Conservation (phyloP, 768 basidiomycete species). For the Agaricus blazei region DNA sequence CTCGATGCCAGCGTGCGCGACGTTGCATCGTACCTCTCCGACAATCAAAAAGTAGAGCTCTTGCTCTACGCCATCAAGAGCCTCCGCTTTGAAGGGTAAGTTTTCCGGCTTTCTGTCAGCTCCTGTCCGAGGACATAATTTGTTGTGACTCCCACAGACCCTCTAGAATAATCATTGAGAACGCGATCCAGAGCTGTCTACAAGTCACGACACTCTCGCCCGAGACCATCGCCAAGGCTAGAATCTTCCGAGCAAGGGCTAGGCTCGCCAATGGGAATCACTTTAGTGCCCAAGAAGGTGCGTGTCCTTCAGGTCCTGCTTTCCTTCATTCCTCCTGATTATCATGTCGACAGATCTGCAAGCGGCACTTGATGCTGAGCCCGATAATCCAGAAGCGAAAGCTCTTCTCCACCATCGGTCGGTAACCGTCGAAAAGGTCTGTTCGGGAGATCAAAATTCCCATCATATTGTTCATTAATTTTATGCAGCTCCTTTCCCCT, state of each 20-base stretch:
- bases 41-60: slow-evolving; percentile 66
- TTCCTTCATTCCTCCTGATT: not conserved
- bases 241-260: slow-evolving; percentile 62
- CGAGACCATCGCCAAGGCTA: slow-evolving; percentile 51
- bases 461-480: not conserved
- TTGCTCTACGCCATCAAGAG: slow-evolving; percentile 80
- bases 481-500: slow-evolving; percentile 31
- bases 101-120: slow-evolving; percentile 6
- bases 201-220: slow-evolving; percentile 48
- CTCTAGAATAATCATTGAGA: slow-evolving; percentile 63
- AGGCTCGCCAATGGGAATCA: slow-evolving; percentile 56
- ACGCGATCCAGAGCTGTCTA: slow-evolving; percentile 68
- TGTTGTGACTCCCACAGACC: slow-evolving; percentile 26
- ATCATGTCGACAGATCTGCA: slow-evolving; percentile 47
- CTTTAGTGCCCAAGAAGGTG: slow-evolving; percentile 65
- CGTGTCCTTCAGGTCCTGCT: slow-evolving; percentile 9
- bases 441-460: slow-evolving; percentile 5
- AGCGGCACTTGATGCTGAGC: slow-evolving; percentile 57
- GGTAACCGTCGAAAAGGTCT: slow-evolving; percentile 54
- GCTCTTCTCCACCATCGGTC: slow-evolving; percentile 51
- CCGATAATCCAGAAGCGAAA: slow-evolving; percentile 66
- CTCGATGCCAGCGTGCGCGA: slow-evolving; percentile 74
- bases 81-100: slow-evolving; percentile 66
- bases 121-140: slow-evolving; percentile 7
- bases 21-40: slow-evolving; percentile 49